phyloP scores from a whole-genome alignment of 2,329 filamentous ascomycete genomes.

The Cladosporium austrohemisphaericum region DNA sequence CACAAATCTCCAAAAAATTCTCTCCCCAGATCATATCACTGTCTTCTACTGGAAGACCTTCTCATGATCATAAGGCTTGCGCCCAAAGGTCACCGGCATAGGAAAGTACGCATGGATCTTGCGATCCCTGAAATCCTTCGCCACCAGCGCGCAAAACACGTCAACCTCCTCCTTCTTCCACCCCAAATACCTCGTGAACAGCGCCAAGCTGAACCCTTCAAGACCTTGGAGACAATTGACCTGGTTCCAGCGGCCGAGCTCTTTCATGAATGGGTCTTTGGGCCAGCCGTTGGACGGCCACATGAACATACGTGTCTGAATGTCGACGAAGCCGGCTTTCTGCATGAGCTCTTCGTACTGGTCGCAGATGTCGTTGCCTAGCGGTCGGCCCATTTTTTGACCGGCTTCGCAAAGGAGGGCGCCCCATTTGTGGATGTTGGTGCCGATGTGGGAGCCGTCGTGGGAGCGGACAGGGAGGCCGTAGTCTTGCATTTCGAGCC shows the following conservation, averaged over 20 bases:
- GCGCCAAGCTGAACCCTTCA: conserved; percentile 41
- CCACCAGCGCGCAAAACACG: conserved; percentile 37
- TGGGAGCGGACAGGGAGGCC: conserved; percentile 38
- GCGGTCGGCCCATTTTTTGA: conserved; percentile 40
- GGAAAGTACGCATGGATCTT: conserved; percentile 38
- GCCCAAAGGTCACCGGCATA: conserved; percentile 35
- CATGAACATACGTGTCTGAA: conserved; percentile 38
- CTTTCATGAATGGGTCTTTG: conserved; percentile 48
- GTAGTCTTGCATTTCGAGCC: conserved; percentile 50
- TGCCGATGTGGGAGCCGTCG: conserved; percentile 35
- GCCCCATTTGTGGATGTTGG: conserved; percentile 34
- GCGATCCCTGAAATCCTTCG: conserved; percentile 32
- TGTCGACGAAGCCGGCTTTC: conserved; percentile 42
- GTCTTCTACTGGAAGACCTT: conserved; percentile 6
- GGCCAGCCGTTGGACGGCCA: conserved; percentile 46
- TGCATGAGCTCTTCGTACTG: conserved; percentile 39
- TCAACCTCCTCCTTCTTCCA: conserved; percentile 45
- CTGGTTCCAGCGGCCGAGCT: conserved; percentile 46
- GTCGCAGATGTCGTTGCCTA: conserved; percentile 36
- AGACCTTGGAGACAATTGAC: conserved; percentile 41
- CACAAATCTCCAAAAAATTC: not conserved
- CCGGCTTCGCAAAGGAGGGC: conserved; percentile 37
- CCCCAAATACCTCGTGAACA: conserved; percentile 40
- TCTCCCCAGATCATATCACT: not conserved
- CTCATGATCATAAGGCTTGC: conserved; percentile 26